A percentile compares a stretch with the other conserved stretches of the same genome.
These are phyloP conservation scores for Talaromyces sp. DNA, from an alignment of 2,329 filamentous ascomycete species.

Conservation along the genomic window DNA sequence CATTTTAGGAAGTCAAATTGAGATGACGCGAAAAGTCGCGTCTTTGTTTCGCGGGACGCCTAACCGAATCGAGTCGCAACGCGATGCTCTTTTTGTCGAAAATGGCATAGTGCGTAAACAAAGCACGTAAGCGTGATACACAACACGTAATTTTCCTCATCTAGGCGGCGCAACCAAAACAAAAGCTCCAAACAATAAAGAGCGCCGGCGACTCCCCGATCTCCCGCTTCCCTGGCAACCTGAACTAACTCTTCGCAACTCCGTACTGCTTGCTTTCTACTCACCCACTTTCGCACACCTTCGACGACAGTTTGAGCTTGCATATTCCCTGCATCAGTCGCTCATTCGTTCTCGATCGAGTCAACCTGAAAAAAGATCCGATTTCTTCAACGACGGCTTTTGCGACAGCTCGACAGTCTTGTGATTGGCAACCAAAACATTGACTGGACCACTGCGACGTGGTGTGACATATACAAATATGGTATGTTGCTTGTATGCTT, in stretches of 20 bases:
- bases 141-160: slow-evolving; percentile 6
- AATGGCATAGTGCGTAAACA: background rate
- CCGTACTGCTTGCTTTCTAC: background rate
- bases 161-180: background rate
- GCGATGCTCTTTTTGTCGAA: background rate
- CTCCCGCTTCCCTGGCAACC: slow-evolving; percentile 17
- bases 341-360: background rate
- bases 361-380: background rate
- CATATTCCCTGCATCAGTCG: background rate
- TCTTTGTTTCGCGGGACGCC: background rate
- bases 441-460: background rate
- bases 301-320: background rate
- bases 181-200: slow-evolving; percentile 5
- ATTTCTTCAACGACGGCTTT: background rate
- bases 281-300: background rate
- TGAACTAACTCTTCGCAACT: background rate
- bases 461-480: background rate
- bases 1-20: background rate
- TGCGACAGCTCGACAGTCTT: background rate
- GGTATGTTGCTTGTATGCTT: background rate
- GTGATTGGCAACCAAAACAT: background rate
- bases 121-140: background rate
- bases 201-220: background rate
- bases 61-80: background rate
- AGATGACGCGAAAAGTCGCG: slow-evolving; percentile 4